A percentile compares a stretch with the other conserved stretches of the same genome.
Conservation (phyloP, 148 eudicot species). For the Silene latifolia region DNA sequence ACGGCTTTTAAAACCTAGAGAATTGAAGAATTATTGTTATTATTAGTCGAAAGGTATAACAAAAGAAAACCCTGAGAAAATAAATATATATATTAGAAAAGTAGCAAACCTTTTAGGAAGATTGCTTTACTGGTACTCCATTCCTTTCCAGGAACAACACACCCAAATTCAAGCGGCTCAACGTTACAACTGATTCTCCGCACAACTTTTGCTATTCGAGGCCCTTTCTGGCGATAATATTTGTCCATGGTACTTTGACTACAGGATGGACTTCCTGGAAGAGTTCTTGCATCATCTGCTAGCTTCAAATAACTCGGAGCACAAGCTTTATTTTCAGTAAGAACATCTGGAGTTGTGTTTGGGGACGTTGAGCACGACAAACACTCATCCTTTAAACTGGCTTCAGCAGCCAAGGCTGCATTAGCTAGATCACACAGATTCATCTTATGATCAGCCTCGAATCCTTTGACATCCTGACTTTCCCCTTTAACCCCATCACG, state of each 20-base stretch:
- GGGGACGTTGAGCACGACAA: slow-evolving; percentile 36
- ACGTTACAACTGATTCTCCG: slow-evolving; percentile 74
- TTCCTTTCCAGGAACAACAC: slow-evolving; percentile 54
- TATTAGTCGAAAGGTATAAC: not conserved
- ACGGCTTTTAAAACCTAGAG: slow-evolving; percentile 83
- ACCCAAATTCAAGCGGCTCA: slow-evolving; percentile 68
- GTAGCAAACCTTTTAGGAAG: slow-evolving; percentile 76
- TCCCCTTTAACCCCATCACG: slow-evolving; percentile 25
- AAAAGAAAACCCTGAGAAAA: not conserved
- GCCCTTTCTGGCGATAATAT: slow-evolving; percentile 70
- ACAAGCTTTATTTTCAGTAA: slow-evolving; percentile 28
- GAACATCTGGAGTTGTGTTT: slow-evolving; percentile 35
- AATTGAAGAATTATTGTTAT: not conserved
- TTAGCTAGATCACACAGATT: slow-evolving; percentile 36
- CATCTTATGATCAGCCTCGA: slow-evolving; percentile 29
- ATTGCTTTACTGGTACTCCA: slow-evolving; percentile 87
- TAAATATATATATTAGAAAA: not conserved
- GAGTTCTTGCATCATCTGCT: slow-evolving; percentile 34
- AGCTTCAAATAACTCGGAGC: slow-evolving; percentile 18
- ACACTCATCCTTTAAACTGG: slow-evolving; percentile 28
- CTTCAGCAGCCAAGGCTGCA: slow-evolving; percentile 39
- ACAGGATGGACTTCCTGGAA: slow-evolving; percentile 51
- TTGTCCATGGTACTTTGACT: slow-evolving; percentile 56
- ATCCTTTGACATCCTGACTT: slow-evolving; percentile 17
- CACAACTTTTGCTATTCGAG: slow-evolving; percentile 90